phyloP scores from a whole-genome alignment of 2,329 filamentous ascomycete species.

The Didymella glomerata region DNA sequence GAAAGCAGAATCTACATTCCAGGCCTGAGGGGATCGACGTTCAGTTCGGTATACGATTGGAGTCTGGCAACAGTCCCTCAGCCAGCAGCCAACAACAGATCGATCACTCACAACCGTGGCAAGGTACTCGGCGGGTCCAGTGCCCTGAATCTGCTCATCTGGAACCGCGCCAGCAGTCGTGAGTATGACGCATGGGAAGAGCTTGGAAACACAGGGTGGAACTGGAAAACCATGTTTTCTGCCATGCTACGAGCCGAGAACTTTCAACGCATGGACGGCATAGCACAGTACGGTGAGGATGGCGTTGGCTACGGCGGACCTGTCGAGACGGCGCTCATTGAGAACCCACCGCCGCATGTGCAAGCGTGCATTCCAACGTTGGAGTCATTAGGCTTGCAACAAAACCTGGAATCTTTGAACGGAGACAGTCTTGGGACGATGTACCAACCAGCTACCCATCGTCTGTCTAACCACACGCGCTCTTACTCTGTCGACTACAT shows the following conservation, averaged over 20 bases:
- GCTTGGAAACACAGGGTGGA: conserved; percentile 65
- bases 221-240: conserved; percentile 57
- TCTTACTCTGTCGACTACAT: conserved; percentile 60
- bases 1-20: conserved; percentile 34
- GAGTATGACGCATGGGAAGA: conserved; percentile 63
- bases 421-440: conserved; percentile 60
- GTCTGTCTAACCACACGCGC: conserved; percentile 57
- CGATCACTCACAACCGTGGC: conserved; percentile 27
- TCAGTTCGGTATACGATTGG: conserved; percentile 35
- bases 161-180: conserved; percentile 42
- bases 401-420: conserved; percentile 56
- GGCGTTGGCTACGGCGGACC: conserved; percentile 42
- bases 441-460: conserved; percentile 60
- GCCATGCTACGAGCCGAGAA: conserved; percentile 45
- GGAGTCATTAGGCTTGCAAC: conserved; percentile 53
- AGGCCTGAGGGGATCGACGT: conserved; percentile 30
- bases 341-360: conserved; percentile 55
- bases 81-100: conserved; percentile 46
- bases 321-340: conserved; percentile 50
- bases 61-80: conserved; percentile 57
- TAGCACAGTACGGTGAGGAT: conserved; percentile 32
- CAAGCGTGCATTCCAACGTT: conserved; percentile 57
- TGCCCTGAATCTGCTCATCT: conserved; percentile 48
- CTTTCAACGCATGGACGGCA: conserved; percentile 31
- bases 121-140: conserved; percentile 47